Evolutionary conservation across 73 alveolate species (phyloP).

Genomic region (Stentor roeselii): DNA sequence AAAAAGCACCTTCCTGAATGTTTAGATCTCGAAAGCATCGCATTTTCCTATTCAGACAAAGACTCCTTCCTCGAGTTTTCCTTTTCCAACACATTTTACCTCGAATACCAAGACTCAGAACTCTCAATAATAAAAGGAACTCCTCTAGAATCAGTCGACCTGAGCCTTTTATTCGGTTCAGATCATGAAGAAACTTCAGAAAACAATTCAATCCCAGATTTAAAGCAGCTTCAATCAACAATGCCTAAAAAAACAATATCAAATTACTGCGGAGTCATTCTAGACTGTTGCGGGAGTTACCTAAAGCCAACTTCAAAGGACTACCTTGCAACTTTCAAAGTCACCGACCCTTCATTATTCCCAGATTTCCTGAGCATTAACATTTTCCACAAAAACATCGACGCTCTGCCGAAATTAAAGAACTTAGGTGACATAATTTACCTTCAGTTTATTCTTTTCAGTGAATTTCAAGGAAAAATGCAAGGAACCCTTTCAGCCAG

Average conservation of each 20-base stretch:
- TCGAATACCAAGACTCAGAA: neutral
- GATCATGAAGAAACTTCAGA: neutral
- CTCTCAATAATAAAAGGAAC: too few relatives aligned
- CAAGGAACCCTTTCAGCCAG: neutral
- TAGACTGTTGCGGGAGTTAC: neutral
- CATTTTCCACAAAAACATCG: conserved; percentile 5
- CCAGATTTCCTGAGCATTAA: neutral
- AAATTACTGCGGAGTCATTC: neutral
- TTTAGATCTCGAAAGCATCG: neutral
- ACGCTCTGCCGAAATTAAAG: neutral
- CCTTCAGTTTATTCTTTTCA: neutral
- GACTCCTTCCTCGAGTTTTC: neutral
- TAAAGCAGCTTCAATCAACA: neutral
- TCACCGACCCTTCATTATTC: conserved; percentile 3
- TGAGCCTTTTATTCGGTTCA: too few relatives aligned
- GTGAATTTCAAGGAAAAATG: neutral
- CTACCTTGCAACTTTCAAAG: neutral
- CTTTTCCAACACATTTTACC: neutral
- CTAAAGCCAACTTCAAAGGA: neutral
- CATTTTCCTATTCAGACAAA: neutral
- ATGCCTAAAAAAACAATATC: neutral
- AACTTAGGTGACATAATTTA: neutral
- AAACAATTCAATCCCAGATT: neutral
- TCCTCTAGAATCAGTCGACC: neutral
- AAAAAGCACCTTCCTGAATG: neutral